Percentiles rank a stretch among this genome's conserved stretches.
Evolutionary conservation across 1,139 yeast genomes (phyloP).

Genomic region (Sugiyamaella pinicola): DNA sequence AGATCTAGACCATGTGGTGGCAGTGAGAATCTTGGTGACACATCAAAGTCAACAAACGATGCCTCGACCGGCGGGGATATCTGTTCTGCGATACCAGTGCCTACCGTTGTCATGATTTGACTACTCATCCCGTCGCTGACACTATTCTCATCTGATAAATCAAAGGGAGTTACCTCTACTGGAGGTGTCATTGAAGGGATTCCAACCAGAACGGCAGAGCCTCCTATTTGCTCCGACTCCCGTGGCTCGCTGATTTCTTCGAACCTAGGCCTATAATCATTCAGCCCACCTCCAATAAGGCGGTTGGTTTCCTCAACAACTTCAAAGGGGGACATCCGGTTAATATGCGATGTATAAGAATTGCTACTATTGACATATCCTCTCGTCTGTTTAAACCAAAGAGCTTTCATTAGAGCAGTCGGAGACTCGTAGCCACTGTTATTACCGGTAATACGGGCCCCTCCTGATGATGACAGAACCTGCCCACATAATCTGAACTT

Average conservation of each 20-base stretch:
- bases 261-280: neutral
- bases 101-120: neutral
- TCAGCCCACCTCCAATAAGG: constrained; percentile 2
- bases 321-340: constrained; percentile 16
- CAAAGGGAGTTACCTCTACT: constrained; percentile 6
- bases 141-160: neutral
- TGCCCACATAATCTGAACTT: neutral
- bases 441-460: neutral
- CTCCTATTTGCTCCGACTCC: neutral
- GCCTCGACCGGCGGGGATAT: constrained; percentile 9
- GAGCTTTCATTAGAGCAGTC: constrained; percentile 4
- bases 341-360: constrained; percentile 14
- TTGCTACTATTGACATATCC: constrained; percentile 8
- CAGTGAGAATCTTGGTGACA: constrained; percentile 38
- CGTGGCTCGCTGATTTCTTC: constrained; percentile 4
- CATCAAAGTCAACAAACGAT: constrained; percentile 40
- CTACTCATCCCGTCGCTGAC: neutral
- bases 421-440: constrained; percentile 5
- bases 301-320: constrained; percentile 11
- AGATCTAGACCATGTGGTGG: constrained; percentile 37
- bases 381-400: constrained; percentile 12
- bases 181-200: neutral
- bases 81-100: neutral
- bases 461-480: neutral
- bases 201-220: constrained; percentile 3